Evolutionary conservation across 2,329 filamentous ascomycete genomes (phyloP).

Genomic region (Trichophyton verrucosum): DNA sequence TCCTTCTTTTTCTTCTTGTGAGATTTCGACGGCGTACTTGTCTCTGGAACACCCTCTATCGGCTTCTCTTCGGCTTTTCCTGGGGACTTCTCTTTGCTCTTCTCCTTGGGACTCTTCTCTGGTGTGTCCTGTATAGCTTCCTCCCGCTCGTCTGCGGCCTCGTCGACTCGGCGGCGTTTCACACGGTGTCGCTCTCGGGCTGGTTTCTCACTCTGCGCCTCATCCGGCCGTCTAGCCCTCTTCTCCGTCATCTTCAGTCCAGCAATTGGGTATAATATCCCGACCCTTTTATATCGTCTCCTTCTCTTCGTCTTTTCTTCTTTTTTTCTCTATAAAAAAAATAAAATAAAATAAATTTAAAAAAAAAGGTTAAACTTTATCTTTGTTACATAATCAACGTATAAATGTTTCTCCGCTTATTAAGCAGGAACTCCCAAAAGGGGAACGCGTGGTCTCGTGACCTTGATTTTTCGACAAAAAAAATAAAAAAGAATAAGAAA

Average conservation of each 20-base stretch:
- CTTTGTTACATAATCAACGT: not conserved
- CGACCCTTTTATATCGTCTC: not conserved
- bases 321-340: not conserved
- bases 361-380: not conserved
- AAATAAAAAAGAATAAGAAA: not conserved
- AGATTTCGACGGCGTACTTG: not conserved
- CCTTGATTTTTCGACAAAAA: not conserved
- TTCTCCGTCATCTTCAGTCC: conserved; percentile 10
- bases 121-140: too few relatives aligned
- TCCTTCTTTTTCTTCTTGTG: not conserved
- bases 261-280: not conserved
- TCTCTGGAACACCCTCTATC: not conserved
- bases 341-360: not conserved
- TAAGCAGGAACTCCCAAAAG: not conserved
- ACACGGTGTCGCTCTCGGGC: conserved; percentile 7
- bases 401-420: not conserved
- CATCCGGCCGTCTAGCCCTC: conserved; percentile 8
- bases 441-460: conserved; percentile 1
- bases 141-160: not conserved
- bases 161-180: conserved; percentile 7
- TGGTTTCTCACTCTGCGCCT: conserved; percentile 6
- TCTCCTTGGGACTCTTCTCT: not conserved
- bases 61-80: not conserved
- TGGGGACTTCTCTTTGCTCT: not conserved
- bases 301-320: not conserved